Evolutionary conservation across 805 yeast species (phyloP), one percentile per base, ranked within the genome.

Genomic region (Yarrowia phangngaensis): DNA sequence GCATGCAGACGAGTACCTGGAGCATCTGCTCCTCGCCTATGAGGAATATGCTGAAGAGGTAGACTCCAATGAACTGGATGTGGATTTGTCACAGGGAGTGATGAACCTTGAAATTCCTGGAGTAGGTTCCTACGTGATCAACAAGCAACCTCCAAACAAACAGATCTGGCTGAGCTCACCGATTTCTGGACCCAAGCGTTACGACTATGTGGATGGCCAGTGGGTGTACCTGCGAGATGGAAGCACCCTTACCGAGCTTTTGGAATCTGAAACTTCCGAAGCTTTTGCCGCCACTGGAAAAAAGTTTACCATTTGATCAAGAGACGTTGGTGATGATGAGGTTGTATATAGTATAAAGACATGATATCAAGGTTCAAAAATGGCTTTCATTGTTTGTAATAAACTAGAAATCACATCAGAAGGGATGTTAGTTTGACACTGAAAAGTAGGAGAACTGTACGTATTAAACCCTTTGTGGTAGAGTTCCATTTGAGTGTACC

Each of bases 141-240:
- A 92, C 69, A 90, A 88, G 61, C 97, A 92, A 66, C 98, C 98
- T 1, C 97, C 98, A 3, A 92, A 88, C 67, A 83, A 85, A 66
- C 99, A 92, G 64, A 82, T 92, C 22, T 92, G 99, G 99, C 72
- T 90, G 47, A 79, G 94, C 52, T 84, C 95, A 33, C 99, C 99
- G 0, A 61, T 87, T 3, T 83, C 94, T 6, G 98, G 98, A 0
- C 98, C 98, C 5, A 87, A 88, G 60, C 61, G 76, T 32, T 84
- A 78, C 59, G 97, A 92, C 63, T 76, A 75, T 54, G 71, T 83
- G 32, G 73, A 77, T 31, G 84, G 84, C 3, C 69, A 72, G 50
- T 92, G 98, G 98, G 67, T 79, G 9, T 82, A 89, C 9, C 63
- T 83, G 50, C 74, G 97, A 55, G 95, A 89, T 55, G 67, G 73